Evolutionary conservation across 345 rosid species (phyloP), one percentile per base, ranked within the genome.

Genomic region (Aethionema arabicum): DNA sequence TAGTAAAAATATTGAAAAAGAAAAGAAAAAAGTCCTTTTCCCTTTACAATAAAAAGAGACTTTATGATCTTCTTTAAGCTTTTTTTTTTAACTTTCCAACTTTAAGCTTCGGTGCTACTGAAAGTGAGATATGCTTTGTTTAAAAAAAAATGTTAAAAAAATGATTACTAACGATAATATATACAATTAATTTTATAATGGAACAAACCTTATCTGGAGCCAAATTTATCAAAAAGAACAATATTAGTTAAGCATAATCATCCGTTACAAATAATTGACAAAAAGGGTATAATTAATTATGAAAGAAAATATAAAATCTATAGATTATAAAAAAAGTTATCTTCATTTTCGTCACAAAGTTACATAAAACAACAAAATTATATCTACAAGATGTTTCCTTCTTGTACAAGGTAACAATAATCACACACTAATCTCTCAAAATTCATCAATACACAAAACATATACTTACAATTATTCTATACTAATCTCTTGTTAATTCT

Each of bases 41-140:
- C 6, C 35, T 11, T 8, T 12, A 7, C 8, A 49, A 9, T 21
- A 38, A 31, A 63, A 63, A 32, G 42, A 11, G 50, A 41, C 59
- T 52, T 64, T 48, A 56, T 48, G 63, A 33, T 47, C 14, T 21
- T 46, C 56, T 33, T 56, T 56, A 37, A 38, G 33, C 41, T 55
- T 66, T 56, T 32, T n/a, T n/a, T n/a, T n/a, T n/a, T n/a, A n/a
- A n/a, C n/a, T n/a, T n/a, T n/a, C n/a, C n/a, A n/a, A n/a, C n/a
- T n/a, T n/a, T n/a, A n/a, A n/a, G n/a, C 11, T 40, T 57, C 6
- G 48, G 3, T 16, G 35, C 16, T 43, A 43, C 31, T 8, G 4
- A 33, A 50, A 51, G 59, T 42, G 50, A 50, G 27, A 42, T 37
- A 52, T 67, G 43, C 65, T 58, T 52, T 59, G 45, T 16, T 35